phyloP scores from a whole-genome alignment of 2,329 filamentous ascomycete genomes.

The Diplodia mutila region DNA sequence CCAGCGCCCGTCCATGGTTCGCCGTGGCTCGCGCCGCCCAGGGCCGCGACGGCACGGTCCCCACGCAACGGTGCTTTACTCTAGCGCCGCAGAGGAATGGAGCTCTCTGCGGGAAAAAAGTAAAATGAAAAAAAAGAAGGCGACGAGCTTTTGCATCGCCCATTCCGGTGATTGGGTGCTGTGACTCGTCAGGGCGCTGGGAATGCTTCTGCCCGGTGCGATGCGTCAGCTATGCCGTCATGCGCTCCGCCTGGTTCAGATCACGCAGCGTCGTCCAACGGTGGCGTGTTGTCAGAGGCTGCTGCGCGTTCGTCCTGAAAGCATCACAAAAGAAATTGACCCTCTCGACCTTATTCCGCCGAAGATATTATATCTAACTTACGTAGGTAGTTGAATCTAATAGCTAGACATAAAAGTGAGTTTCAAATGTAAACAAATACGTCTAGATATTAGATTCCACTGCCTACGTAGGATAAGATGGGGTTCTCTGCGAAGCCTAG shows the following conservation, averaged over 20 bases:
- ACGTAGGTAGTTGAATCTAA: no score
- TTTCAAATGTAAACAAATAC: no score
- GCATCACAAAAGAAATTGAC: background rate
- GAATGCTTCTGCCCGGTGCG: constrained; percentile 7
- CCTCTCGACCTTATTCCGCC: no score
- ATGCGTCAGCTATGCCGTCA: constrained; percentile 6
- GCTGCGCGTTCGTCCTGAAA: background rate
- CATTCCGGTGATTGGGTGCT: background rate
- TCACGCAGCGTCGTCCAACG: constrained; percentile 10
- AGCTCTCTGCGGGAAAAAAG: background rate
- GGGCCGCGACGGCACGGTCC: constrained; percentile 5
- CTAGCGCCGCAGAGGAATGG: constrained; percentile 13
- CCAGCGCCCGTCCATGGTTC: constrained; percentile 1
- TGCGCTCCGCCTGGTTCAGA: background rate
- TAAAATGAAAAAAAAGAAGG: background rate
- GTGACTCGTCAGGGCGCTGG: constrained; percentile 13
- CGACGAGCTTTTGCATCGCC: background rate
- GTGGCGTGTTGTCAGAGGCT: constrained; percentile 8
- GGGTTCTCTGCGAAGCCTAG: no score
- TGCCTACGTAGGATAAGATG: no score
- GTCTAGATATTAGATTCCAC: no score
- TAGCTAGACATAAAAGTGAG: no score
- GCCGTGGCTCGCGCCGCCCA: constrained; percentile 4
- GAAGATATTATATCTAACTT: no score
- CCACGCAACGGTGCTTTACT: constrained; percentile 14